phyloP scores from a whole-genome alignment of 352 stramenopile species.

The Detonula confervacea region DNA sequence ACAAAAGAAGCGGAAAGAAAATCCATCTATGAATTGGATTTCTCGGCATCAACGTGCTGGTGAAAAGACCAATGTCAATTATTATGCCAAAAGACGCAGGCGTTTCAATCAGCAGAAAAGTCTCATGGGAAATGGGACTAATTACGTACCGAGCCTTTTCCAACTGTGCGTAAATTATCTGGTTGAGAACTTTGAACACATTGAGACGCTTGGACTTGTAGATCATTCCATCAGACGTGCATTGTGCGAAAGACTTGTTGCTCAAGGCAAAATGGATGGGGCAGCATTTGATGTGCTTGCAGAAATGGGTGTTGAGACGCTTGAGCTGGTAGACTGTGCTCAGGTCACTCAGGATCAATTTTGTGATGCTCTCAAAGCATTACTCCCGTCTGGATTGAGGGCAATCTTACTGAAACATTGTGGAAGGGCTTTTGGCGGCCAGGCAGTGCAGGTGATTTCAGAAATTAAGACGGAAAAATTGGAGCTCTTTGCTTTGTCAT shows the following conservation, averaged over 20 bases:
- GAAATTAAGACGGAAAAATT: slow-evolving; percentile 32
- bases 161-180: slow-evolving; percentile 76
- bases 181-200: slow-evolving; percentile 79
- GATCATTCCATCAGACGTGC: slow-evolving; percentile 63
- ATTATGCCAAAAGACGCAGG: slow-evolving; percentile 67
- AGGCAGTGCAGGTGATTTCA: slow-evolving; percentile 62
- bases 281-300: slow-evolving; percentile 72
- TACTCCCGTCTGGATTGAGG: slow-evolving; percentile 57
- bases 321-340: slow-evolving; percentile 77
- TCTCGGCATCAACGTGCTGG: slow-evolving; percentile 29
- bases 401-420: slow-evolving; percentile 71
- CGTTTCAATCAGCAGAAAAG: slow-evolving; percentile 57
- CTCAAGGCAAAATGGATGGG: slow-evolving; percentile 65
- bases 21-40: slow-evolving; percentile 74
- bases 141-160: slow-evolving; percentile 63
- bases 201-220: slow-evolving; percentile 79
- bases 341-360: slow-evolving; percentile 71
- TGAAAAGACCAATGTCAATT: slow-evolving; percentile 22
- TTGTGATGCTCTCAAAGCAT: slow-evolving; percentile 47
- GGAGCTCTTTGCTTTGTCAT: slow-evolving; percentile 63
- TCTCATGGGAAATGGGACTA: slow-evolving; percentile 34
- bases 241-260: slow-evolving; percentile 71
- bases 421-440: slow-evolving; percentile 68
- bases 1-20: slow-evolving; percentile 48
- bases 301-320: slow-evolving; percentile 67